Conservation (phyloP, 108 stramenopile genomes). For the Nitzschia palea region DNA sequence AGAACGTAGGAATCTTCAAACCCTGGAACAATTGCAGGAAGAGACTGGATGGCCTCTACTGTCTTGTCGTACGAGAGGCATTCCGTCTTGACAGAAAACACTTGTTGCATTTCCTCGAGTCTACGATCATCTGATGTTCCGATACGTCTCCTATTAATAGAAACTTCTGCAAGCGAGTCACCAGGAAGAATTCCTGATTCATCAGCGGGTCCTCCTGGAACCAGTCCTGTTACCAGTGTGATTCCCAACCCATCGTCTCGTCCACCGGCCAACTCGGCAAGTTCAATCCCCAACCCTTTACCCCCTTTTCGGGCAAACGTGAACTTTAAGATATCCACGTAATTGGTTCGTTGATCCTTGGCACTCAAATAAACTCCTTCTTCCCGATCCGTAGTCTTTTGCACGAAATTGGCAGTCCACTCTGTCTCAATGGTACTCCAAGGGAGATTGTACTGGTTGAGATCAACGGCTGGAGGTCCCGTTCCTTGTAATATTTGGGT, state of each 20-base stretch:
- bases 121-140: neutral
- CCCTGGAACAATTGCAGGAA: slow-evolving; percentile 32
- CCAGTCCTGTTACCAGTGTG: slow-evolving; percentile 59
- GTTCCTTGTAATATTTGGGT: slow-evolving; percentile 39
- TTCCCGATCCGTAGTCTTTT: slow-evolving; percentile 31
- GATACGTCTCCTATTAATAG: slow-evolving; percentile 23
- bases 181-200: slow-evolving; percentile 53
- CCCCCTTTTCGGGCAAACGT: slow-evolving; percentile 36
- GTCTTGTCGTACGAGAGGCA: slow-evolving; percentile 66
- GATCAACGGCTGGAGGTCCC: slow-evolving; percentile 45
- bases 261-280: slow-evolving; percentile 71
- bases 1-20: slow-evolving; percentile 45
- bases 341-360: slow-evolving; percentile 41
- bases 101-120: slow-evolving; percentile 32
- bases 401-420: slow-evolving; percentile 58
- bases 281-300: slow-evolving; percentile 63
- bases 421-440: slow-evolving; percentile 37
- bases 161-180: slow-evolving; percentile 54
- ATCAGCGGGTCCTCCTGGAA: slow-evolving; percentile 56
- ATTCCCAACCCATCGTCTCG: slow-evolving; percentile 73
- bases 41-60: slow-evolving; percentile 49
- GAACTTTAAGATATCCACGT: slow-evolving; percentile 46
- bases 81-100: slow-evolving; percentile 46
- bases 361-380: slow-evolving; percentile 47
- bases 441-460: slow-evolving; percentile 68